Base-by-base conservation (phyloP, 306 rosid species). In the Lithocarpus polystachyus region DNA sequence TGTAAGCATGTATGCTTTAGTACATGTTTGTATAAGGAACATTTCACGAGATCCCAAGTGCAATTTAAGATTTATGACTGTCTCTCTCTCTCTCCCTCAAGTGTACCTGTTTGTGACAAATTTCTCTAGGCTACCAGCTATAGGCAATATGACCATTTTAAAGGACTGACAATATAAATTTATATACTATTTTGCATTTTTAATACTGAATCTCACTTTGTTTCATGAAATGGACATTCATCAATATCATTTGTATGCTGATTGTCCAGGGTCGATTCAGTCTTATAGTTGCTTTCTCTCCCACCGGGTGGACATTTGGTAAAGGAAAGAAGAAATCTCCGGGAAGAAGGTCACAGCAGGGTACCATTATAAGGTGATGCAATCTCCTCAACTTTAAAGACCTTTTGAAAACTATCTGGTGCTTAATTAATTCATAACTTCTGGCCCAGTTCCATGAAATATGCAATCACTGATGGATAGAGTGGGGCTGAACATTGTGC, bases 301-400 rank as follows among this genome's bases (percentile, higher is more conserved):
- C 99, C 56, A 95, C 97, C 24, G 99, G 99, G 57, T 95, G 99
- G 99, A 87, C 91, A 23, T 89, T 91, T 65, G 93, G 93, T 80
- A 92, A 94, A 80, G 97, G 97, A 87, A 92, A 89, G 92, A 90
- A 92, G 89, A 92, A 89, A 81, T 89, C 97, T 77, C 92, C 97
- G 0, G 97, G 97, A 56, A 92, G 92, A 86, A 87, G 92, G 86
- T 94, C 86, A 89, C 99, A 90, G 84, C 95, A 92, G 86, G 99
- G 97, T 78, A 94, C 99, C 56, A 78, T 92, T 68, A 94, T 94
- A 87, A 94, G 97, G 99, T 94, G 73, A 77, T 35, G 73, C 23
- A 56, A 20, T 73, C 76, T 71, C 73, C 75, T 40, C 68, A 14
- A 14, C 61, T 70, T 35, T 33, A 22, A 10, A 12, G 14, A 48